Percentiles rank a stretch among this genome's conserved stretches.
phyloP scores from a whole-genome alignment of 371 early-diverging fungal genomes.

The Phascolomyces articulosus region DNA sequence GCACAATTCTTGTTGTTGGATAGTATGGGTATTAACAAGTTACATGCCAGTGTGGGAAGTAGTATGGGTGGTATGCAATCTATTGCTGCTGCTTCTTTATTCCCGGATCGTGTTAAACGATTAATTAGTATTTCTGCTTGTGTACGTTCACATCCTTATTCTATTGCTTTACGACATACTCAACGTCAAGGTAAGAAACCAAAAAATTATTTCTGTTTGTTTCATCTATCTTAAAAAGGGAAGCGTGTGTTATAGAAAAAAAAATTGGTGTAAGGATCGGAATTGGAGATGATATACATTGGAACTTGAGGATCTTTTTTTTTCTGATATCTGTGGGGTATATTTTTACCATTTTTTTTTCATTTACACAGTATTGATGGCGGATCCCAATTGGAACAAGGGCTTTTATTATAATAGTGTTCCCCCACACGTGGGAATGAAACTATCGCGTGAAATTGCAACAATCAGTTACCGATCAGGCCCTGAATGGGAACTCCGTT shows the following conservation, averaged over 20 bases:
- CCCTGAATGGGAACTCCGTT: constrained; percentile 96
- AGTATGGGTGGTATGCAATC: constrained; percentile 98
- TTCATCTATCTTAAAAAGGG: too few relatives aligned
- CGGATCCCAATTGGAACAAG: constrained; percentile 94
- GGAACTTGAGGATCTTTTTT: too few relatives aligned
- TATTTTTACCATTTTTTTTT: neutral
- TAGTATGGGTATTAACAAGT: constrained; percentile 73
- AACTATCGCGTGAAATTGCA: constrained; percentile 89
- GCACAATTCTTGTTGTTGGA: constrained; percentile 91
- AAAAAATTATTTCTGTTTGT: too few relatives aligned
- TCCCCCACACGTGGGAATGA: constrained; percentile 95
- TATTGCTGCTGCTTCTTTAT: constrained; percentile 83
- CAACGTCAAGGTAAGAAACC: constrained; percentile 80
- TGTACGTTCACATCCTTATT: constrained; percentile 94
- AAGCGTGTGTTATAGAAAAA: too few relatives aligned
- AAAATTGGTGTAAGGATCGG: too few relatives aligned
- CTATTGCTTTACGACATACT: constrained; percentile 90
- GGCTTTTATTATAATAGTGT: constrained; percentile 92
- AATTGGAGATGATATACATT: too few relatives aligned
- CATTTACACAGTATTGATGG: constrained; percentile 74
- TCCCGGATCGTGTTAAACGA: constrained; percentile 82
- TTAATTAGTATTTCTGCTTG: constrained; percentile 89
- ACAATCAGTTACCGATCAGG: constrained; percentile 92
- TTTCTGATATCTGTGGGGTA: neutral
- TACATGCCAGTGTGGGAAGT: constrained; percentile 91